A percentile compares a stretch with the other conserved stretches of the same genome.
Evolutionary conservation across 2,329 filamentous ascomycete genomes (phyloP).

Genomic region (Xylariaceae sp.): DNA sequence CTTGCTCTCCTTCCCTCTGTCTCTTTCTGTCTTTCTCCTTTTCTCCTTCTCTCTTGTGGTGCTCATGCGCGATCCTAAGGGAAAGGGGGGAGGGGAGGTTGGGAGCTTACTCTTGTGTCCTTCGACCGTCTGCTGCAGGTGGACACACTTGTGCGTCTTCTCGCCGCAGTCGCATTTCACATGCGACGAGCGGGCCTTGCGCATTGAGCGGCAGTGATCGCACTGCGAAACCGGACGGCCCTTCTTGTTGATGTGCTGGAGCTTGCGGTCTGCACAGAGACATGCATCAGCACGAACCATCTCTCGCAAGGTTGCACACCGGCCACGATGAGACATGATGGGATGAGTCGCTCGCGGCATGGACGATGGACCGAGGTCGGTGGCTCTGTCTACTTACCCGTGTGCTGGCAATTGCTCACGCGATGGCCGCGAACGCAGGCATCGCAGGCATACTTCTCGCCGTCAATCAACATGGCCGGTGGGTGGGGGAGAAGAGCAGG

Average conservation of each 20-base stretch:
- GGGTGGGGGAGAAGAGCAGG: not conserved
- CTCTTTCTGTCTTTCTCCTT: too few species aligned
- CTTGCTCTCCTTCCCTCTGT: too few species aligned
- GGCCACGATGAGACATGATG: too few species aligned
- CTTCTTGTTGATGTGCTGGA: constrained; percentile 96
- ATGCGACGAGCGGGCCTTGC: constrained; percentile 91
- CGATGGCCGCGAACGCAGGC: constrained; percentile 97
- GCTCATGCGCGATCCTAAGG: too few species aligned
- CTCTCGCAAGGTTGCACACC: too few species aligned
- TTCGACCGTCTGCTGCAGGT: constrained; percentile 49
- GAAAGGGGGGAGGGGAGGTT: too few species aligned
- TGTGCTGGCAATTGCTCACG: constrained; percentile 96
- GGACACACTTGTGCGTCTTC: constrained; percentile 67
- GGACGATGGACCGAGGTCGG: too few species aligned
- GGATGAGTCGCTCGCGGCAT: too few species aligned
- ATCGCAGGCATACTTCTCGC: constrained; percentile 96
- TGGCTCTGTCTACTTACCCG: constrained; percentile 64
- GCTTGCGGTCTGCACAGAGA: constrained; percentile 62
- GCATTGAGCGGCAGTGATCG: constrained; percentile 88
- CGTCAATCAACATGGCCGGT: constrained; percentile 68
- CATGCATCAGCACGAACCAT: too few species aligned
- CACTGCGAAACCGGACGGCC: constrained; percentile 97
- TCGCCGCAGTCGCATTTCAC: constrained; percentile 96
- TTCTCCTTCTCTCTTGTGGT: too few species aligned
- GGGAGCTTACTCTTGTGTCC: constrained; percentile 50